phyloP scores from a whole-genome alignment of 1,139 yeast genomes.

The Candida frijolesensis region DNA sequence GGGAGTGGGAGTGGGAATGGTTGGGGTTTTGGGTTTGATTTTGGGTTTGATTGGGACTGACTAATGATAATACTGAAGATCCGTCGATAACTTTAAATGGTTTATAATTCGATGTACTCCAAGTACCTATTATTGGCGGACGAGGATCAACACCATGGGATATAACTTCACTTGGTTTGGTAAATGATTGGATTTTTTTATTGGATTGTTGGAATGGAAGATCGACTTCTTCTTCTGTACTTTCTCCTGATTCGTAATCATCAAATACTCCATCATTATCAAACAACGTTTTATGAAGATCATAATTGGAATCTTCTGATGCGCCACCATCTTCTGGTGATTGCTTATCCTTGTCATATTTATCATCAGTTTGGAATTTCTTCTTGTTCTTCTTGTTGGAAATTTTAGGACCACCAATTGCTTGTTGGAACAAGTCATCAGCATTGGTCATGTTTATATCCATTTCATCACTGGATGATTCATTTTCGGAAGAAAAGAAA shows the following conservation, averaged over 20 bases:
- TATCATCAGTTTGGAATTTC: too few relatives aligned
- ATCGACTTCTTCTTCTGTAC: slow-evolving; percentile 86
- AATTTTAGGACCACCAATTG: slow-evolving; percentile 22
- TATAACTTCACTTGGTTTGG: slow-evolving; percentile 84
- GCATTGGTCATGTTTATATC: slow-evolving; percentile 7
- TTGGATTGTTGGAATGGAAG: slow-evolving; percentile 54
- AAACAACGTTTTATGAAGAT: background rate
- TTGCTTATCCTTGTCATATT: background rate
- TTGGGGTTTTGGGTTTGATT: background rate
- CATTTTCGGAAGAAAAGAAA: slow-evolving; percentile 50
- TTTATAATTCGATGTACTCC: slow-evolving; percentile 77
- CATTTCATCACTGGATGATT: slow-evolving; percentile 28
- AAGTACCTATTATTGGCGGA: slow-evolving; percentile 91
- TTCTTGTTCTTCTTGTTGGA: slow-evolving; percentile 6
- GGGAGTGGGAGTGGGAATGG: background rate
- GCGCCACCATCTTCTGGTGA: slow-evolving; percentile 3
- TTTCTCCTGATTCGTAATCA: slow-evolving; percentile 65
- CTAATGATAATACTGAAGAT: slow-evolving; percentile 75
- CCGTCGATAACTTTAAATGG: slow-evolving; percentile 97
- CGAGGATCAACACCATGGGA: slow-evolving; percentile 82
- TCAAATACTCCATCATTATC: slow-evolving; percentile 19
- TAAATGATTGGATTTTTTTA: slow-evolving; percentile 58
- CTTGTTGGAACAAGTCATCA: slow-evolving; percentile 20
- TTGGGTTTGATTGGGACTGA: slow-evolving; percentile 12
- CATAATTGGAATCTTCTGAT: background rate